Evolutionary conservation across 2,329 filamentous ascomycete species (phyloP), one percentile per base, ranked within the genome.

Genomic region (Parascedosporium putredinis): DNA sequence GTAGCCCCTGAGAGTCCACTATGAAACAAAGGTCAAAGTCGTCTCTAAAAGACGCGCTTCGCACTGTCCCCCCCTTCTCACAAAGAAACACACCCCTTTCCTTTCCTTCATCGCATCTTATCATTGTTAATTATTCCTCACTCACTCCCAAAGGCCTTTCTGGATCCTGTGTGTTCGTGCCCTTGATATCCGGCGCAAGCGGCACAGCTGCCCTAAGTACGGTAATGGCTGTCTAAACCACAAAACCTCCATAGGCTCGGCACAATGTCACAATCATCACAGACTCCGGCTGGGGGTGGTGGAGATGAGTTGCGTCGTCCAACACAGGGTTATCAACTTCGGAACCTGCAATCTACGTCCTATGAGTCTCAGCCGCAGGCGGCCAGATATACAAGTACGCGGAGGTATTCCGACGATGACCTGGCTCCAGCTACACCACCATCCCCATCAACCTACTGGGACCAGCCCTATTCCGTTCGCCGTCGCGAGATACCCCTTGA

Each of bases 401-500:
- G 44, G 7, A 14, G n/a, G 43, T 38, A 51, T 22, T 8, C 34
- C 44, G 12, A 20, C 40, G n/a, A 31, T 50, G 42, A 31, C 12
- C 16, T 23, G 23, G 20, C 31, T 47, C 36, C 52, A 29, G 60
- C 64, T 33, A 69, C 64, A 49, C 58, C 71, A 25, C 67, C 71
- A 2, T 65, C 66, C 33, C 65, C 76, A 51, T 72, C 73, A 36
- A 71, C 71, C 1, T 78, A 77, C 54, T 79, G 76, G 76, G 71
- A 72, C 50, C 66, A 73, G 42, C 66, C 71, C 18, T 70, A 73
- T 54, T 59, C 64, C 51, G 55, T 64, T 7, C 62, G 64, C 38
- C 62, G 64, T 51, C 59, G 68, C 49, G 62, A 67, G 43, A 59
- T 62, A 27, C 66, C 61, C 31, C 31, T 22, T 20, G 36, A 50